Percentiles rank a stretch among this genome's conserved stretches.
These are phyloP conservation scores for Saccharomyces kudriavzevii DNA, from an alignment of 805 yeast genomes.

Conservation along the genomic window DNA sequence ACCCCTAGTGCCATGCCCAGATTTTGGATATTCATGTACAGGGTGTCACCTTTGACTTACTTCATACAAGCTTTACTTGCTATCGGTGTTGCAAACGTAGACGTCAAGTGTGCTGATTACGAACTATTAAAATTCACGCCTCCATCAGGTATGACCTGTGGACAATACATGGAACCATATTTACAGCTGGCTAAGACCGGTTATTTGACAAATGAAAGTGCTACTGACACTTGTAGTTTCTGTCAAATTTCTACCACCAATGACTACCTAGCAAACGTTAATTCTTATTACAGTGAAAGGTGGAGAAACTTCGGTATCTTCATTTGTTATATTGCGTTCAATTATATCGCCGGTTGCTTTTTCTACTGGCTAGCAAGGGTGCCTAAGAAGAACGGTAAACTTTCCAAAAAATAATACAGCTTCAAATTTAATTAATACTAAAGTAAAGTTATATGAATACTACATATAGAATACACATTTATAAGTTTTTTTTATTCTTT, in stretches of 20 bases:
- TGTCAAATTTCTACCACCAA: slow-evolving; percentile 54
- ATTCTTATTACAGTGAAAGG: slow-evolving; percentile 32
- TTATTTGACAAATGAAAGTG: slow-evolving; percentile 37
- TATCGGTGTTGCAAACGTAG: slow-evolving; percentile 46
- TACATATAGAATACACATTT: background rate
- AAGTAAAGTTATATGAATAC: background rate
- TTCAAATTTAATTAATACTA: background rate
- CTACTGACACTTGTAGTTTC: slow-evolving; percentile 47
- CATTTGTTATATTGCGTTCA: slow-evolving; percentile 41
- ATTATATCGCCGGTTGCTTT: slow-evolving; percentile 34
- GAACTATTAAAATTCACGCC: slow-evolving; percentile 48
- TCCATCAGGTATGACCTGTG: slow-evolving; percentile 51
- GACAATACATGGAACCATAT: slow-evolving; percentile 39
- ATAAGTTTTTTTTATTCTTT: background rate
- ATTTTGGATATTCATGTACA: slow-evolving; percentile 78
- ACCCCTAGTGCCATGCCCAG: slow-evolving; percentile 53
- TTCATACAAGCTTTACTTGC: slow-evolving; percentile 49
- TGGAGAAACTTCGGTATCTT: slow-evolving; percentile 62
- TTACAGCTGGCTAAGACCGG: slow-evolving; percentile 36
- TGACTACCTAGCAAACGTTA: slow-evolving; percentile 43
- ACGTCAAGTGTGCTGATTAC: slow-evolving; percentile 39
- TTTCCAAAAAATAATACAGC: background rate
- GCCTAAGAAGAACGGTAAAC: slow-evolving; percentile 43
- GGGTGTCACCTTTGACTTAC: slow-evolving; percentile 67
- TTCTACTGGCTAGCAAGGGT: slow-evolving; percentile 64